phyloP scores from a whole-genome alignment of 2,329 filamentous ascomycete species.

The Corynespora cassiicola region DNA sequence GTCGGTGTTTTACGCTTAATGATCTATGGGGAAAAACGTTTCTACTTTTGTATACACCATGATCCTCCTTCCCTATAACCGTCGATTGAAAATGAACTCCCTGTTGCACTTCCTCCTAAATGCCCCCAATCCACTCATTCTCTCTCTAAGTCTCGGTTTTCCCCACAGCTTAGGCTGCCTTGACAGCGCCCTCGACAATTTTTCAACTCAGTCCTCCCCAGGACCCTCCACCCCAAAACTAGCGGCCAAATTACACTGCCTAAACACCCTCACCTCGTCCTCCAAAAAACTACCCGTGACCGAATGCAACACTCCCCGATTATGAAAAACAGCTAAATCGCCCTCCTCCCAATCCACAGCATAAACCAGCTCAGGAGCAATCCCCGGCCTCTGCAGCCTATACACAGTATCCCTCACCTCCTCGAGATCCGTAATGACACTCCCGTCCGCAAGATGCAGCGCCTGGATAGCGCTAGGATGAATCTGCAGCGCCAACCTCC shows the following conservation, averaged over 20 bases:
- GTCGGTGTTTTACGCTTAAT: too few species aligned
- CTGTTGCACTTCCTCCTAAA: too few species aligned
- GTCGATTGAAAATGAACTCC: too few species aligned
- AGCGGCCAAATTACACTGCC: slow-evolving; percentile 81
- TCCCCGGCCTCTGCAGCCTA: slow-evolving; percentile 73
- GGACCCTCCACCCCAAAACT: slow-evolving; percentile 62
- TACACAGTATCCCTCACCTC: slow-evolving; percentile 75
- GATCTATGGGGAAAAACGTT: too few species aligned
- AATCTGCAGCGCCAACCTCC: slow-evolving; percentile 72
- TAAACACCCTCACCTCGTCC: slow-evolving; percentile 76
- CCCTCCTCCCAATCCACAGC: slow-evolving; percentile 79
- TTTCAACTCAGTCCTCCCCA: slow-evolving; percentile 9
- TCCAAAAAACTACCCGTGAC: slow-evolving; percentile 77
- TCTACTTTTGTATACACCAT: too few species aligned
- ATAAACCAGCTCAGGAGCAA: slow-evolving; percentile 72
- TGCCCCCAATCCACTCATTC: too few species aligned
- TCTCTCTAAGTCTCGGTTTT: too few species aligned
- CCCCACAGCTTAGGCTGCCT: too few species aligned
- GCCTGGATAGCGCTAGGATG: slow-evolving; percentile 75
- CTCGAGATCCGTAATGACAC: slow-evolving; percentile 71
- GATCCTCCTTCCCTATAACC: too few species aligned
- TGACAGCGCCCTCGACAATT: too few species aligned
- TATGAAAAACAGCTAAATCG: slow-evolving; percentile 80
- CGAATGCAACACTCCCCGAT: slow-evolving; percentile 75
- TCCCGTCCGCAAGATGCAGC: slow-evolving; percentile 71